phyloP scores from a whole-genome alignment of 805 yeast species.

The Scheffersomyces ergatensis region DNA sequence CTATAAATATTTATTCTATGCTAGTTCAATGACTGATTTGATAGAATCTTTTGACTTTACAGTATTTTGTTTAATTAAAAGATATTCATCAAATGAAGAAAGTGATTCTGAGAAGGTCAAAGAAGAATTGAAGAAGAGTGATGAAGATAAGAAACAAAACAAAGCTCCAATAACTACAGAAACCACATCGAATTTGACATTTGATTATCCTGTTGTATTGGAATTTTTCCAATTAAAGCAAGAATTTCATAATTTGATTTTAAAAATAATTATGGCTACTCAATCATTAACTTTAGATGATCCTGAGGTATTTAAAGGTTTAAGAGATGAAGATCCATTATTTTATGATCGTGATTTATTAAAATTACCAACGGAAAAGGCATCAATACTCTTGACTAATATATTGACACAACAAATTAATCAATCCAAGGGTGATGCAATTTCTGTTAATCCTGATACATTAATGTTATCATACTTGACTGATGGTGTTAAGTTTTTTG shows the following conservation, averaged over 20 bases:
- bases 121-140: constrained; percentile 5
- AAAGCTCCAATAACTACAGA: background rate
- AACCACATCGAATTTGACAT: constrained; percentile 22
- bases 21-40: constrained; percentile 48
- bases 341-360: constrained; percentile 38
- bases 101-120: constrained; percentile 11
- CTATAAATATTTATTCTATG: constrained; percentile 50
- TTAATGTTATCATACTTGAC: constrained; percentile 35
- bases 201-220: constrained; percentile 53
- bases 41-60: constrained; percentile 64
- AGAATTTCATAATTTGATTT: constrained; percentile 57
- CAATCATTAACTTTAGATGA: constrained; percentile 71
- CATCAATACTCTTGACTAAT: constrained; percentile 46
- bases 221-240: constrained; percentile 79
- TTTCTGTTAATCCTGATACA: constrained; percentile 39
- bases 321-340: constrained; percentile 53
- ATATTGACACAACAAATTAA: constrained; percentile 48
- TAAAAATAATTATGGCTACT: constrained; percentile 60
- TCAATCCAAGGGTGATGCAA: constrained; percentile 23
- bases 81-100: constrained; percentile 20
- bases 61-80: constrained; percentile 44
- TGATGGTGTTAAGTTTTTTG: constrained; percentile 32
- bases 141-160: constrained; percentile 1
- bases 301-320: constrained; percentile 68
- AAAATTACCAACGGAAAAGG: constrained; percentile 45